These are phyloP conservation scores for Amborella trichopoda DNA, from an alignment of 164 flowering plant genomes.

Conservation along the genomic window DNA sequence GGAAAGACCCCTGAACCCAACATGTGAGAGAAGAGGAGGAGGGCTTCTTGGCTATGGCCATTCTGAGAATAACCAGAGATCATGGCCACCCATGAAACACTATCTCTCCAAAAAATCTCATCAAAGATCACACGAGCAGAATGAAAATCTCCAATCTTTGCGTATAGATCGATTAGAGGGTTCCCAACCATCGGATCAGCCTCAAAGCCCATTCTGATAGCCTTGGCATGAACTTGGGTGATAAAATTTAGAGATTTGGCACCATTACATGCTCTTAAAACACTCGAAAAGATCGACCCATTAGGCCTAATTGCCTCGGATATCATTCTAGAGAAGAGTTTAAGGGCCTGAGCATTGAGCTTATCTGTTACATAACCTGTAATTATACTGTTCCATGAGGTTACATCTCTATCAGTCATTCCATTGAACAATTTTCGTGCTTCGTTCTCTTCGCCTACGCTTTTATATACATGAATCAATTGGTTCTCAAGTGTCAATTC, in stretches of 20 bases:
- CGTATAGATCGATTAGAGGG: constrained; percentile 19
- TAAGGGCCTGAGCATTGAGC: constrained; percentile 2
- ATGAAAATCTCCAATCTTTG: constrained; percentile 9
- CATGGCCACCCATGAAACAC: constrained; percentile 22
- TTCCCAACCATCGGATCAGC: constrained; percentile 11
- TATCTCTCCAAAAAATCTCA: constrained; percentile 11
- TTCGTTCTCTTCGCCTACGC: constrained; percentile 5
- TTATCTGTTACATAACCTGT: constrained; percentile 4
- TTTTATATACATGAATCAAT: constrained; percentile 8
- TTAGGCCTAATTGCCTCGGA: constrained; percentile 4
- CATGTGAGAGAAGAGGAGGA: constrained; percentile 13
- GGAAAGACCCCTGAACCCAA: constrained; percentile 7
- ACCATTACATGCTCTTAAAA: constrained; percentile 14
- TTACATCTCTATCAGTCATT: constrained; percentile 9
- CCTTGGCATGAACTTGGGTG: constrained; percentile 14
- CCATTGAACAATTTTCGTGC: constrained; percentile 11
- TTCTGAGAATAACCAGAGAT: constrained; percentile 21
- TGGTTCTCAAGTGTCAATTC: constrained; percentile 5
- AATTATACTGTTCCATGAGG: constrained; percentile 11
- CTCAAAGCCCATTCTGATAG: constrained; percentile 9
- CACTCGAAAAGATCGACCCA: constrained; percentile 8
- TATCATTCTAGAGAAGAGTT: constrained; percentile 7
- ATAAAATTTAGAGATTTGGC: constrained; percentile 3
- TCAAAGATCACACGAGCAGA: constrained; percentile 12
- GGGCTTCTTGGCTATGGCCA: constrained; percentile 15